Percentiles rank a stretch among this genome's conserved stretches.
phyloP scores from a whole-genome alignment of 31 red algal species.

The Porphyra umbilicalis region DNA sequence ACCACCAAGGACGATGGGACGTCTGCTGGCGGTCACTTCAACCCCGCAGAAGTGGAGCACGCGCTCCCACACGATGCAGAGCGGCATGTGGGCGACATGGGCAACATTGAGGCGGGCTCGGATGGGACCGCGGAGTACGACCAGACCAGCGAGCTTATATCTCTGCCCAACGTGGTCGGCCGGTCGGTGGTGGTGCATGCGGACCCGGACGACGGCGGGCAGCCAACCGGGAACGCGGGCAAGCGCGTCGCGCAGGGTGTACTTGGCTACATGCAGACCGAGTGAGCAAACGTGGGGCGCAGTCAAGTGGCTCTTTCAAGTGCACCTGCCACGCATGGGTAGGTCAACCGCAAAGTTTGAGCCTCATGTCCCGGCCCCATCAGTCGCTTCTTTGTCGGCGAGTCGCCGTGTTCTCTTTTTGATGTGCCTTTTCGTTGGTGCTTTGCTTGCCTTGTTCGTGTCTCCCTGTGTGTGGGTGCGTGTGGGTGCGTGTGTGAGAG shows the following conservation, averaged over 20 bases:
- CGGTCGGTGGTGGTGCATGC: not conserved
- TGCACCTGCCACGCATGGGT: too few relatives aligned
- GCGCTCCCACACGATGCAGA: not conserved
- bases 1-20: not conserved
- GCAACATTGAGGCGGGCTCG: not conserved
- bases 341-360: too few relatives aligned
- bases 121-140: not conserved
- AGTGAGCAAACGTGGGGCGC: not conserved
- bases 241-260: not conserved
- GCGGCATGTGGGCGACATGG: not conserved
- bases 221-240: not conserved
- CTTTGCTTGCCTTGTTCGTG: not conserved
- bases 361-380: too few relatives aligned
- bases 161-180: not conserved
- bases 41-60: not conserved
- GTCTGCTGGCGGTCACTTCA: not conserved
- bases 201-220: not conserved
- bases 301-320: too few relatives aligned
- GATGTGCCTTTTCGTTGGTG: not conserved
- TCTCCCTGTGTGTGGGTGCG: not conserved
- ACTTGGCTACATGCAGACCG: not conserved
- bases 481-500: not conserved
- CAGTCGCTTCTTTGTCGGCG: not conserved
- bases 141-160: not conserved
- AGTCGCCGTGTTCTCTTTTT: not conserved